A percentile compares a stretch with the other conserved stretches of the same genome.
phyloP scores from a whole-genome alignment of 352 stramenopile genomes.

The Pythium sukuiense region DNA sequence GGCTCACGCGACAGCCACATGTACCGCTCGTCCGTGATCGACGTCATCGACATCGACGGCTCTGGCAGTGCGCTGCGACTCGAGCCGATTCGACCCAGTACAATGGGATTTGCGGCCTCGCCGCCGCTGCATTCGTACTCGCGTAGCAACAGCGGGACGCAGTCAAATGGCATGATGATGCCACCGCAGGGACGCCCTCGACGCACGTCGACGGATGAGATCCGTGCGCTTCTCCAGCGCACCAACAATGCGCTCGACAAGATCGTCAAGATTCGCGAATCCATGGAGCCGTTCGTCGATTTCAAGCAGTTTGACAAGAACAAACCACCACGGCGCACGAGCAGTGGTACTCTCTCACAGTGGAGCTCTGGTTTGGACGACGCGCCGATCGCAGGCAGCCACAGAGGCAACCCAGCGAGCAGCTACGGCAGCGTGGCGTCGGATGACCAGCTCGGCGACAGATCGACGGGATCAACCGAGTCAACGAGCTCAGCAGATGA shows the following conservation, averaged over 20 bases:
- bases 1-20: constrained; percentile 10
- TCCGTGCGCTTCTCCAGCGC: constrained; percentile 65
- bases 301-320: constrained; percentile 77
- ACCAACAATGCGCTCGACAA: constrained; percentile 74
- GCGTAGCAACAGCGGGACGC: constrained; percentile 10
- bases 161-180: neutral
- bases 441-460: constrained; percentile 35
- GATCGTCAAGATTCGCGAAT: constrained; percentile 83
- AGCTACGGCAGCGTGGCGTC: constrained; percentile 58
- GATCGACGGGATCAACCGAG: constrained; percentile 31
- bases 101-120: constrained; percentile 12
- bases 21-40: constrained; percentile 8
- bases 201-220: constrained; percentile 66
- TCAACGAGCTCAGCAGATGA: constrained; percentile 42
- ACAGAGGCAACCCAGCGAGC: constrained; percentile 29
- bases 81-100: constrained; percentile 28
- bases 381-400: constrained; percentile 19
- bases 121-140: constrained; percentile 16
- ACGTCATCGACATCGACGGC: constrained; percentile 27
- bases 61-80: constrained; percentile 26
- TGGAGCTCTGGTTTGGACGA: constrained; percentile 25
- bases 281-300: constrained; percentile 79
- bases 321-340: constrained; percentile 11
- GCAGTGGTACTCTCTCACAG: constrained; percentile 8
- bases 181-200: constrained; percentile 19